Conservation (phyloP, 495 filamentous ascomycete species). For the Podospora comata region DNA sequence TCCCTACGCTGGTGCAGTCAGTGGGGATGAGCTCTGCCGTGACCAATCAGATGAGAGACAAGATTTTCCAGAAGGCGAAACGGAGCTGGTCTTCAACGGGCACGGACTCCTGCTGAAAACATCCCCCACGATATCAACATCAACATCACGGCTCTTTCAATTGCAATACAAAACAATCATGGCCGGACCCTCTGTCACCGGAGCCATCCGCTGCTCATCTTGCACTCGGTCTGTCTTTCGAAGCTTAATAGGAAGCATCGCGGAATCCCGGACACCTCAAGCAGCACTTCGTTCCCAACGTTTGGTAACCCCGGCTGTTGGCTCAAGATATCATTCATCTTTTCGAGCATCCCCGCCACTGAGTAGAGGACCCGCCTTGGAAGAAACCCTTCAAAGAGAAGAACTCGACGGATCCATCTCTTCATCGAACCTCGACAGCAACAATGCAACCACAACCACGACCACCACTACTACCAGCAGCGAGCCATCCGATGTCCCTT, state of each 20-base stretch:
- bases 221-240: slow-evolving; percentile 30
- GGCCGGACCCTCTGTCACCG: slow-evolving; percentile 4
- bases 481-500: slow-evolving; percentile 49
- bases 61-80: too few species aligned
- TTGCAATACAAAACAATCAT: neutral
- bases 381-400: slow-evolving; percentile 16
- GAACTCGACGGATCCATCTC: neutral
- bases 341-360: slow-evolving; percentile 24
- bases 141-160: neutral
- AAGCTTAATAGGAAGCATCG: slow-evolving; percentile 21
- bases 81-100: too few species aligned
- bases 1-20: neutral
- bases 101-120: neutral
- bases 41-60: too few species aligned
- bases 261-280: slow-evolving; percentile 13
- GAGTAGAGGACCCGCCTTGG: slow-evolving; percentile 21
- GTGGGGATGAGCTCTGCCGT: neutral
- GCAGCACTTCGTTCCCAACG: slow-evolving; percentile 3
- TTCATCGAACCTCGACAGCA: neutral
- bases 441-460: neutral
- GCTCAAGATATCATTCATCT: slow-evolving; percentile 26
- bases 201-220: slow-evolving; percentile 29
- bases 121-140: neutral
- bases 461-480: slow-evolving; percentile 2
- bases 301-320: slow-evolving; percentile 4